A percentile compares a stretch with the other conserved stretches of the same genome.
phyloP scores from a whole-genome alignment of 1,139 yeast species.

The Suhomyces kunorum region DNA sequence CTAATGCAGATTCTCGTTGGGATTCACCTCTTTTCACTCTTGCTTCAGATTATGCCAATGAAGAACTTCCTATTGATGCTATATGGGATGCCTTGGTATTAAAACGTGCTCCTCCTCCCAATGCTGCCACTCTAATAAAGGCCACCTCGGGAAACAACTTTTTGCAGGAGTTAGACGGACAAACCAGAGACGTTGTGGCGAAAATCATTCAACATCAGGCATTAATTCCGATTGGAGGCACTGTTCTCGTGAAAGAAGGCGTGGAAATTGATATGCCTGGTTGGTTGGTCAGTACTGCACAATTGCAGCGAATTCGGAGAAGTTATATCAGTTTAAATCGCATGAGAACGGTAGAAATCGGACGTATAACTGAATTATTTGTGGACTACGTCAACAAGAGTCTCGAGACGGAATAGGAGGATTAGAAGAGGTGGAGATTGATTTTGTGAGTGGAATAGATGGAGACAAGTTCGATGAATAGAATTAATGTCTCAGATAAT shows the following conservation, averaged over 20 bases:
- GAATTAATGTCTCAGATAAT: too few species aligned
- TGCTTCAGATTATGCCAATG: conserved; percentile 56
- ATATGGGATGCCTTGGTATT: conserved; percentile 73
- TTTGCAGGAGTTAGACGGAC: conserved; percentile 74
- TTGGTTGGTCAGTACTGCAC: conserved; percentile 65
- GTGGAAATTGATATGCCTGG: conserved; percentile 63
- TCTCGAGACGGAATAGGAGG: conserved; percentile 22
- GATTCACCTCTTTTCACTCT: conserved; percentile 86
- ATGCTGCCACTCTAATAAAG: conserved; percentile 72
- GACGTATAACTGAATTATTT: conserved; percentile 68
- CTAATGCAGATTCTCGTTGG: conserved; percentile 85
- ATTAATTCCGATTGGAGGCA: conserved; percentile 55
- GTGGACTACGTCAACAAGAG: conserved; percentile 70
- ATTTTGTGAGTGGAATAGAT: neutral
- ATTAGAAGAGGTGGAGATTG: neutral
- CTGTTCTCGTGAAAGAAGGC: conserved; percentile 39
- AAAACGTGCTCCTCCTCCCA: conserved; percentile 66
- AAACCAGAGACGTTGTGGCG: conserved; percentile 63
- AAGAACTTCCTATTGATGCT: conserved; percentile 58
- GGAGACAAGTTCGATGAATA: too few species aligned
- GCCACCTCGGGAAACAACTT: conserved; percentile 75
- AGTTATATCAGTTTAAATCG: conserved; percentile 78
- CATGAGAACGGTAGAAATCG: conserved; percentile 68
- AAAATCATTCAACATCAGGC: conserved; percentile 64
- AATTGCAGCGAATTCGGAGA: conserved; percentile 79